Evolutionary conservation across 2,329 filamentous ascomycete genomes (phyloP), one percentile per base, ranked within the genome.

Genomic region (Chalaropsis ovoidea): DNA sequence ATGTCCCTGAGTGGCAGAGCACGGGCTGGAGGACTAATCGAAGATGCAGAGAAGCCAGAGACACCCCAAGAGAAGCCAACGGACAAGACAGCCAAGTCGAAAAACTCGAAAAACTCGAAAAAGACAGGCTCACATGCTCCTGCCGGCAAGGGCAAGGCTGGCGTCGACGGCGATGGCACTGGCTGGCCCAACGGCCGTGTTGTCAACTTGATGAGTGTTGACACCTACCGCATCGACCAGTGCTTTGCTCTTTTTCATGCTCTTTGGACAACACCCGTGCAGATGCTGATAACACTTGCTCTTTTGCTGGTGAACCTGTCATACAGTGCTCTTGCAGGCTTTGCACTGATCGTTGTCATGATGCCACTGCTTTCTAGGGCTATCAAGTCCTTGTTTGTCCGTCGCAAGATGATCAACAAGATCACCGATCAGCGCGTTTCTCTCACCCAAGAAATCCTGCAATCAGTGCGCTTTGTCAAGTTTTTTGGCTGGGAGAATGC

Each of bases 111-210:
- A 67, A 77, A 77, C 62, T 76, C 80, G 63, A 74, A 72, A 4
- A 73, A 75, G 49, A 19, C 27, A 4, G 24, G 15, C 31, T 10
- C 54, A 35, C 24, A 19, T 39, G 27, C 27, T 39, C 13, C 54
- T n/a, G 17, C 54, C n/a, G 74, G 74, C 2, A 69, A 71, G 5
- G 74, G 74, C 2, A 69, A 71, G 5, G 70, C 73, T 3, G 76
- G 77, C 54, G 74, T 72, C 13, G 72, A 78, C 2, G 82, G 81
- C 2, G 88, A 94, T 71, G 89, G 87, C 2, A 79, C 84, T 24
- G 94, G 93, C 27, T 97, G 93, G 93, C 86, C 86, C 66, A 97
- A 96, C 71, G 94, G 94, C 24, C 85, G 90, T 69, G 90, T 97
- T 63, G 85, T 94, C 72, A 95, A 95, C 70, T 73, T 97, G 70